A percentile compares a stretch with the other conserved stretches of the same genome.
phyloP scores from a whole-genome alignment of 441 rosid genomes.

The Gossypium laxum region DNA sequence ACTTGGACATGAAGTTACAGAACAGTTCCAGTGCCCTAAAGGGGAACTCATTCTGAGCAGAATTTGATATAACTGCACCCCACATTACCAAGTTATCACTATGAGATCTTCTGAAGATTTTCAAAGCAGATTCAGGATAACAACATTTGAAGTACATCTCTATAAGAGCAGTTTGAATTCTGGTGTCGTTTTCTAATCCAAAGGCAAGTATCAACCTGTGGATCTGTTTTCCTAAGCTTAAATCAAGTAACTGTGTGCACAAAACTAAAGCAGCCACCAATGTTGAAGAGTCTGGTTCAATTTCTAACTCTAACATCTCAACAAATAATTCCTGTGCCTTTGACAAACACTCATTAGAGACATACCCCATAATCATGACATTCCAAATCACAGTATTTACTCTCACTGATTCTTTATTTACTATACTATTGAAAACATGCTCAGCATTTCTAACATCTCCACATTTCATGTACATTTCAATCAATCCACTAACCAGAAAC shows the following conservation, averaged over 20 bases:
- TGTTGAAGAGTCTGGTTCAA: constrained; percentile 29
- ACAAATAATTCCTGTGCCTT: constrained; percentile 26
- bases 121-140: constrained; percentile 26
- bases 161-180: constrained; percentile 28
- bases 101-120: constrained; percentile 24
- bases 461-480: constrained; percentile 39
- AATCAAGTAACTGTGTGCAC: constrained; percentile 20
- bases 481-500: constrained; percentile 27
- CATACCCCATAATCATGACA: constrained; percentile 34
- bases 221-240: constrained; percentile 25
- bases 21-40: constrained; percentile 24
- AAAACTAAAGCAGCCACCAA: constrained; percentile 27
- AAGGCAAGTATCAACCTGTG: constrained; percentile 22
- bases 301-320: constrained; percentile 30
- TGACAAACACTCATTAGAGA: constrained; percentile 20
- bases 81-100: constrained; percentile 27
- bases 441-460: constrained; percentile 27
- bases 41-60: constrained; percentile 23
- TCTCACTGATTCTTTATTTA: constrained; percentile 12
- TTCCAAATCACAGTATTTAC: constrained; percentile 32
- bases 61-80: constrained; percentile 32
- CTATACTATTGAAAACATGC: constrained; percentile 20
- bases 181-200: constrained; percentile 28
- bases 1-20: constrained; percentile 19
- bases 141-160: constrained; percentile 39